Evolutionary conservation across 352 stramenopile genomes (phyloP).

Genomic region (Globisporangium rhizosaccharum): DNA sequence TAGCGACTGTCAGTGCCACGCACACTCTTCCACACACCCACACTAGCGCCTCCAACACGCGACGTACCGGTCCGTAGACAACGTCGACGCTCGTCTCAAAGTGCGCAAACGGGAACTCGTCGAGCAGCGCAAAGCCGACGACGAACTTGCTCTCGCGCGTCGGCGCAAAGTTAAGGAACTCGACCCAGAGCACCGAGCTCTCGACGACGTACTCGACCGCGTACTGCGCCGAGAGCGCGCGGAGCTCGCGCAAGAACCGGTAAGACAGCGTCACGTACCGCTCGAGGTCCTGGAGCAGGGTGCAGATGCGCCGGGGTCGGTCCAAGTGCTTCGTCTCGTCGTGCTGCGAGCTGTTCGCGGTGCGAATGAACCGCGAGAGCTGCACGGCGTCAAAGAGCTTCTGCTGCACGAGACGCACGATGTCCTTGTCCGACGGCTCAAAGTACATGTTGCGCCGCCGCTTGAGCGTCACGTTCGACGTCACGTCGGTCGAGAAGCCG

Average conservation of each 20-base stretch:
- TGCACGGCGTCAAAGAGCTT: conserved; percentile 40
- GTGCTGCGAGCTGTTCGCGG: conserved; percentile 7
- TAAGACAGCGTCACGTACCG: conserved; percentile 46
- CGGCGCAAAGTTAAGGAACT: conserved; percentile 59
- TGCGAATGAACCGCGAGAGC: conserved; percentile 20
- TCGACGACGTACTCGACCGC: conserved; percentile 39
- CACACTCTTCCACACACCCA: not conserved
- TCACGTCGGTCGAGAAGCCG: conserved; percentile 19
- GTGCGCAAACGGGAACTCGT: conserved; percentile 47
- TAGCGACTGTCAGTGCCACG: not conserved
- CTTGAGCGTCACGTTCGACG: conserved; percentile 20
- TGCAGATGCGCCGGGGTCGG: conserved; percentile 22
- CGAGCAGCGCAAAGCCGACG: conserved; percentile 46
- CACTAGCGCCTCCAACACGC: not conserved
- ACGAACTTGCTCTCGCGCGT: conserved; percentile 28
- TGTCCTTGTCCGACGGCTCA: conserved; percentile 27
- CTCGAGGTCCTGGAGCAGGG: conserved; percentile 44
- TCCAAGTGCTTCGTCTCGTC: conserved; percentile 18
- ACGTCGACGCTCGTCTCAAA: conserved; percentile 38
- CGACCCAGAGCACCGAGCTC: conserved; percentile 43
- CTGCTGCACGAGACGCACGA: conserved; percentile 41
- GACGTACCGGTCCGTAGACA: conserved; percentile 43
- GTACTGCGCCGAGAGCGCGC: conserved; percentile 49
- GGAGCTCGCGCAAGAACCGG: conserved; percentile 51
- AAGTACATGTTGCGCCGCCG: conserved; percentile 25